These are phyloP conservation scores for Salix brachista DNA, from an alignment of 345 rosid genomes.

Conservation along the genomic window DNA sequence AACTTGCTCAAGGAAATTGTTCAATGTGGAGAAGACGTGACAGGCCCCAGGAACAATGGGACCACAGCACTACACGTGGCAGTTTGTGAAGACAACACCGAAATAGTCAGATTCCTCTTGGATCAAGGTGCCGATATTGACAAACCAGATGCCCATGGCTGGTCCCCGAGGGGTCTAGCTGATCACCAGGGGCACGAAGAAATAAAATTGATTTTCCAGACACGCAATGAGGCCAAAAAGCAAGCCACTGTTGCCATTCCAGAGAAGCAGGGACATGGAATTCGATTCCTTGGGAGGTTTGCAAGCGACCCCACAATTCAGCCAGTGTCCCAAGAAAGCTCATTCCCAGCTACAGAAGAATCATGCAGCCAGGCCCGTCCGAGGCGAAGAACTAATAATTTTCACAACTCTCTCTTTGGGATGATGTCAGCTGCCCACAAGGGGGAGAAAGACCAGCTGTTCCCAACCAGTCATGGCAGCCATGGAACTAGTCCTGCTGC, in stretches of 20 bases:
- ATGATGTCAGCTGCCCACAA: conserved; percentile 57
- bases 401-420: conserved; percentile 72
- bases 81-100: conserved; percentile 65
- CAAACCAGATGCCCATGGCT: conserved; percentile 52
- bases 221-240: conserved; percentile 28
- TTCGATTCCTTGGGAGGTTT: conserved; percentile 54
- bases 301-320: conserved; percentile 67
- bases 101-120: conserved; percentile 64
- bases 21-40: conserved; percentile 51
- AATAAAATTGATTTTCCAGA: conserved; percentile 48
- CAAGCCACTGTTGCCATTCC: conserved; percentile 40
- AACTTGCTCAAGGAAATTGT: conserved; percentile 55
- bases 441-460: conserved; percentile 30
- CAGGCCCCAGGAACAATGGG: conserved; percentile 44
- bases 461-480: conserved; percentile 24
- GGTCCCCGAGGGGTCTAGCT: conserved; percentile 73
- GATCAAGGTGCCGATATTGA: conserved; percentile 62
- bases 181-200: conserved; percentile 88
- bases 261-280: conserved; percentile 42
- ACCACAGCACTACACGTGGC: conserved; percentile 77
- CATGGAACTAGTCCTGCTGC: conserved; percentile 17
- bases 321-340: conserved; percentile 28
- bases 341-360: conserved; percentile 33
- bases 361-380: conserved; percentile 45
- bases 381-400: conserved; percentile 55